phyloP scores from a whole-genome alignment of 768 basidiomycete species.

The Asterophora lycoperdoides region DNA sequence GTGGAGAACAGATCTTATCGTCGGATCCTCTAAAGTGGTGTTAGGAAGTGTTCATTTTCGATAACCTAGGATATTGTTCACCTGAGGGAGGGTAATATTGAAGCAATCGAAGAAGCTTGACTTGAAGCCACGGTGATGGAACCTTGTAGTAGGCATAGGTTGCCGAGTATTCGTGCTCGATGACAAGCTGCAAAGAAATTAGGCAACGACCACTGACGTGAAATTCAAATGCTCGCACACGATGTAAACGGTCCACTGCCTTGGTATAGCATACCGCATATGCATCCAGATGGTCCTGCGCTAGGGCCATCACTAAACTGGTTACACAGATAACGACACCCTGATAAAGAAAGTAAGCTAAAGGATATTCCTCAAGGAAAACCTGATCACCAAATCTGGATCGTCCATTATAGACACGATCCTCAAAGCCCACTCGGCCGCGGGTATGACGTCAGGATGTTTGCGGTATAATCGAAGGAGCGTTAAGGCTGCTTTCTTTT shows the following conservation, averaged over 20 bases:
- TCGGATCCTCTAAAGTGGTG: conserved; percentile 64
- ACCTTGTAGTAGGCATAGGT: conserved; percentile 98
- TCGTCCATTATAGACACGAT: conserved; percentile 97
- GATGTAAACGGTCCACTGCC: conserved; percentile 84
- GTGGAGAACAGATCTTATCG: conserved; percentile 70
- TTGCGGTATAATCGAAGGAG: conserved; percentile 91
- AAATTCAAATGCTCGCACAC: conserved; percentile 26
- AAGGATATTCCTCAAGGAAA: conserved; percentile 7
- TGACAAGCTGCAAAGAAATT: conserved; percentile 59
- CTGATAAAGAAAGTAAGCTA: conserved; percentile 34
- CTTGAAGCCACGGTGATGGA: conserved; percentile 96
- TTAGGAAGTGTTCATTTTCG: conserved; percentile 1
- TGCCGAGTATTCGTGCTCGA: conserved; percentile 83
- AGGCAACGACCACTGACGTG: not conserved
- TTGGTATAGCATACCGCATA: conserved; percentile 92
- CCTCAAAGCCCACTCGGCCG: conserved; percentile 91
- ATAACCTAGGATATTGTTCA: conserved; percentile 30
- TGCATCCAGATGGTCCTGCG: conserved; percentile 89
- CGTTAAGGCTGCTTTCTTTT: conserved; percentile 97
- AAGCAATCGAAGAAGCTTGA: conserved; percentile 86
- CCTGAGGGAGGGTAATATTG: conserved; percentile 97
- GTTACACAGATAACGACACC: conserved; percentile 95
- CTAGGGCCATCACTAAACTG: conserved; percentile 88
- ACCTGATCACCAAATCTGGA: conserved; percentile 60
- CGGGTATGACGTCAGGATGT: conserved; percentile 90